phyloP scores from a whole-genome alignment of 139 green algal genomes.

The Chlorella sp. region DNA sequence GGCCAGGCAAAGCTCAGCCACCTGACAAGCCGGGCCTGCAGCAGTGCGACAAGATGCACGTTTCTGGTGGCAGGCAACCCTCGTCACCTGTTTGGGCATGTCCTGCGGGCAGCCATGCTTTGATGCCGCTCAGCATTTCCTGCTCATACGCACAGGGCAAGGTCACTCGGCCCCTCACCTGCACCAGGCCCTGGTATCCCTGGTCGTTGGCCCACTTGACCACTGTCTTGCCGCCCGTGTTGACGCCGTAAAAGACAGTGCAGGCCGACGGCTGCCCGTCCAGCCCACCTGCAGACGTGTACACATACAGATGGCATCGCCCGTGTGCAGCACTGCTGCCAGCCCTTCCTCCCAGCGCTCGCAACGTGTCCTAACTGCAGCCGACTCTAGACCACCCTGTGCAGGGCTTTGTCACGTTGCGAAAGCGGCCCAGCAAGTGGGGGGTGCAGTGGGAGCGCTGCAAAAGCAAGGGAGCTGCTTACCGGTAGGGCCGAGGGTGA shows the following conservation, averaged over 20 bases:
- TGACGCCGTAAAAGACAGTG: slow-evolving; percentile 21
- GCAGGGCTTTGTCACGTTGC: background rate
- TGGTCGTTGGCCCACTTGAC: slow-evolving; percentile 47
- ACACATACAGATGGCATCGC: too few relatives aligned
- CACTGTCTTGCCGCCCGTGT: background rate
- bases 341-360: background rate
- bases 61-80: too few relatives aligned
- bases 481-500: slow-evolving; percentile 3
- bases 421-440: background rate
- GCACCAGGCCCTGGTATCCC: slow-evolving; percentile 31
- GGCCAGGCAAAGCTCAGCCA: background rate
- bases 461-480: background rate
- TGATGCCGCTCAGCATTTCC: too few relatives aligned
- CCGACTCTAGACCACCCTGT: background rate
- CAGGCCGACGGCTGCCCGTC: too few relatives aligned
- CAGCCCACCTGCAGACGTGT: too few relatives aligned
- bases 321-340: too few relatives aligned
- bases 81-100: too few relatives aligned
- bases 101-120: too few relatives aligned
- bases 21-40: background rate
- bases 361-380: background rate
- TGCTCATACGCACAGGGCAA: too few relatives aligned
- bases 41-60: background rate
- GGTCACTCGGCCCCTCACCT: too few relatives aligned
- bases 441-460: background rate